Evolutionary conservation across 1,284 basidiomycete genomes (phyloP).

Genomic region (Neonothopanus nambi): DNA sequence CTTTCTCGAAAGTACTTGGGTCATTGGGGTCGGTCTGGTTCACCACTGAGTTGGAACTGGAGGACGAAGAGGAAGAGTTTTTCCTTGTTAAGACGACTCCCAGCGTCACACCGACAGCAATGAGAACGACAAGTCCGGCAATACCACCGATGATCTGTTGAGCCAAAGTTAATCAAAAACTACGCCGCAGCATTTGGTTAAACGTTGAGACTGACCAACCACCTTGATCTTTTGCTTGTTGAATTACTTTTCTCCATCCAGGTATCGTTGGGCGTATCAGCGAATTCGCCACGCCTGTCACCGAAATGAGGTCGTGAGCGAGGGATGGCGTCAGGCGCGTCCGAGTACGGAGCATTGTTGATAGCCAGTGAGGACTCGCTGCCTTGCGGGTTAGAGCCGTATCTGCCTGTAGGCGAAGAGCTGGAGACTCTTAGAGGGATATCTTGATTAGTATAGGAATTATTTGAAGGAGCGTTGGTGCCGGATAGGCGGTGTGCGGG

Average conservation of each 20-base stretch:
- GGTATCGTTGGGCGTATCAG: conserved; percentile 2
- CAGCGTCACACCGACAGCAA: conserved; percentile 30
- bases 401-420: neutral
- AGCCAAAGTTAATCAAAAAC: neutral
- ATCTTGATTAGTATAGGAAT: neutral
- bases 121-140: conserved; percentile 28
- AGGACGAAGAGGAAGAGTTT: conserved; percentile 15
- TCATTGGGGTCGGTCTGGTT: conserved; percentile 48
- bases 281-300: conserved; percentile 10
- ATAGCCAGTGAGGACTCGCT: neutral
- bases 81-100: conserved; percentile 30
- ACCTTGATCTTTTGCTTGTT: conserved; percentile 10
- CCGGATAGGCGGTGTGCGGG: conserved; percentile 12
- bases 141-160: conserved; percentile 36
- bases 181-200: neutral
- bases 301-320: conserved; percentile 10
- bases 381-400: neutral
- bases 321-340: neutral
- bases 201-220: conserved; percentile 10
- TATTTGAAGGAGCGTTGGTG: conserved; percentile 1
- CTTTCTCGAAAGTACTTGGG: conserved; percentile 65
- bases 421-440: conserved; percentile 1
- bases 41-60: neutral
- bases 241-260: conserved; percentile 3
- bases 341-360: neutral